A percentile compares a stretch with the other conserved stretches of the same genome.
phyloP scores from a whole-genome alignment of 495 filamentous ascomycete genomes.

The Lasiosphaeriaceae sp. region DNA sequence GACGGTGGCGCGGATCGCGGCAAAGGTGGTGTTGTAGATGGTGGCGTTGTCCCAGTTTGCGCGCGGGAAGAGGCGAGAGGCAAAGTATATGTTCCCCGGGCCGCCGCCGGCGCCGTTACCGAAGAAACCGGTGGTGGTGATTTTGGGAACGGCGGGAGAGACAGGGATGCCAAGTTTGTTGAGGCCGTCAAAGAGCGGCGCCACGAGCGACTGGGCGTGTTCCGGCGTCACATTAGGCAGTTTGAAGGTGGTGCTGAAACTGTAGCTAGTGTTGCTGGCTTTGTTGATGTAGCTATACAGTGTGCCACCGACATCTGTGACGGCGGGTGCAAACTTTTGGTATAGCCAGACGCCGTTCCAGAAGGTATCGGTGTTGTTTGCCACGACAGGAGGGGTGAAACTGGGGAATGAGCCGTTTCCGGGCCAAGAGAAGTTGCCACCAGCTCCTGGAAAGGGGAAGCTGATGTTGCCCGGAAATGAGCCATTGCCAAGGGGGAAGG shows the following conservation, averaged over 20 bases:
- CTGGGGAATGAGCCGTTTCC: slow-evolving; percentile 25
- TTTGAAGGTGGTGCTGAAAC: slow-evolving; percentile 27
- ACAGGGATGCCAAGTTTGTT: slow-evolving; percentile 26
- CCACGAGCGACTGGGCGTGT: slow-evolving; percentile 24
- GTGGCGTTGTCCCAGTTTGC: slow-evolving; percentile 37
- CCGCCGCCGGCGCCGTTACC: slow-evolving; percentile 19
- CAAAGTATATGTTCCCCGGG: slow-evolving; percentile 31
- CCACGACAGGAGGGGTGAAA: slow-evolving; percentile 1
- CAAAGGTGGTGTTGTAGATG: slow-evolving; percentile 39
- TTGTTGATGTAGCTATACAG: slow-evolving; percentile 39
- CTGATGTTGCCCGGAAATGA: not conserved
- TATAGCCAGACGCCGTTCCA: slow-evolving; percentile 44
- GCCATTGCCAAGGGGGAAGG: not conserved
- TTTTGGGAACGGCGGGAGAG: slow-evolving; percentile 14
- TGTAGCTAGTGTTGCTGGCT: slow-evolving; percentile 17
- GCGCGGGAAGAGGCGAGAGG: slow-evolving; percentile 48
- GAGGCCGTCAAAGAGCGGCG: slow-evolving; percentile 30
- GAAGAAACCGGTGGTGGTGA: slow-evolving; percentile 2
- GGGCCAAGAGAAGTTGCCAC: slow-evolving; percentile 19
- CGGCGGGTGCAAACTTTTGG: slow-evolving; percentile 32
- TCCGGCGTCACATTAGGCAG: slow-evolving; percentile 19
- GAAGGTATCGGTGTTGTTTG: slow-evolving; percentile 35
- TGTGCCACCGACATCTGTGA: slow-evolving; percentile 38
- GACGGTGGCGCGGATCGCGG: slow-evolving; percentile 35
- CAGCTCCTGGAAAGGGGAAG: slow-evolving; percentile 1